Conservation (phyloP, 306 rosid genomes). For the Lathyrus aphaca region DNA sequence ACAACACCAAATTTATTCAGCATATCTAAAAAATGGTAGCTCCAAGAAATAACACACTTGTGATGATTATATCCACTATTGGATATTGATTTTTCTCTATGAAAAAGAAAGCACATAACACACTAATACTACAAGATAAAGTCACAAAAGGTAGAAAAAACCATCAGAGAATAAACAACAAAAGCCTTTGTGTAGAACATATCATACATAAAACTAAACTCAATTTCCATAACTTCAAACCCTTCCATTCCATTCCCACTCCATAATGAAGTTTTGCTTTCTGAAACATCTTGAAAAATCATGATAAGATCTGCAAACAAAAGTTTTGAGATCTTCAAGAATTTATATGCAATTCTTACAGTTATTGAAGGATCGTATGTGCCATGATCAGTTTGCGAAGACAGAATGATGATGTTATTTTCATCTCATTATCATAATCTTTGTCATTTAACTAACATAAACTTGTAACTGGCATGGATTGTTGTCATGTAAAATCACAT, state of each 20-base stretch:
- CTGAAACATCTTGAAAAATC: constrained; percentile 34
- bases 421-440: background rate
- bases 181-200: constrained; percentile 51
- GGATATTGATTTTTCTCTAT: too few species aligned
- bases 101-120: background rate
- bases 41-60: constrained; percentile 41
- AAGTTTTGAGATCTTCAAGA: constrained; percentile 39
- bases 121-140: constrained; percentile 2
- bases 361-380: background rate
- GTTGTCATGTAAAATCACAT: too few species aligned
- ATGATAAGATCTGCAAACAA: constrained; percentile 57
- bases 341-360: constrained; percentile 24
- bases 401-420: background rate
- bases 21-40: constrained; percentile 40
- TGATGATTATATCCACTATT: constrained; percentile 39
- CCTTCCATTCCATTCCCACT: constrained; percentile 15
- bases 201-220: constrained; percentile 59
- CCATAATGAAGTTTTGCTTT: constrained; percentile 34
- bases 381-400: constrained; percentile 1
- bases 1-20: background rate
- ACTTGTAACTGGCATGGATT: too few species aligned
- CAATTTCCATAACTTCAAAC: constrained; percentile 53
- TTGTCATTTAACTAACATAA: too few species aligned
- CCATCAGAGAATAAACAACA: constrained; percentile 20
- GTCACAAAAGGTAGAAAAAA: constrained; percentile 34